Evolutionary conservation across 495 filamentous ascomycete species (phyloP).

Genomic region (Hyaloscypha finlandica): DNA sequence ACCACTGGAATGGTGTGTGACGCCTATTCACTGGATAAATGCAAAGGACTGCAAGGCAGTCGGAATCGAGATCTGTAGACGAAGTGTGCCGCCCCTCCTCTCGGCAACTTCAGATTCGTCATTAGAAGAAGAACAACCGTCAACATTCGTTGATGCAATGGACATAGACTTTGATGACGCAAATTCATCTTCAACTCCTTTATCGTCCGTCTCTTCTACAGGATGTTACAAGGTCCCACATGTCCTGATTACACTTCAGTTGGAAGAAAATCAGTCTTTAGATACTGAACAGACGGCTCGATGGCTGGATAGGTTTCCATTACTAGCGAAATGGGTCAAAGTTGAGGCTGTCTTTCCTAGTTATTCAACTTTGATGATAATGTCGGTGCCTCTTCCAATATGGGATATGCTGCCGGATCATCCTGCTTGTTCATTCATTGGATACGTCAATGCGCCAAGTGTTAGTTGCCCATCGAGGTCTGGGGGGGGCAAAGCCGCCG

Average conservation of each 20-base stretch:
- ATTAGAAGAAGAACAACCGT: no score
- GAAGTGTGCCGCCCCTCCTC: no score
- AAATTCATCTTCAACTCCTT: no score
- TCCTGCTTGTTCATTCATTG: slow-evolving; percentile 52
- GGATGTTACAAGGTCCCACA: slow-evolving; percentile 30
- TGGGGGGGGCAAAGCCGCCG: no score
- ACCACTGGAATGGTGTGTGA: slow-evolving; percentile 50
- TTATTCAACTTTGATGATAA: slow-evolving; percentile 51
- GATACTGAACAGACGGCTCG: slow-evolving; percentile 48
- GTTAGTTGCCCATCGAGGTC: no score
- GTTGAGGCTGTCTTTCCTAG: slow-evolving; percentile 55
- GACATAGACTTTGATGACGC: background rate
- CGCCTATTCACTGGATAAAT: slow-evolving; percentile 56
- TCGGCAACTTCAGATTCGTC: no score
- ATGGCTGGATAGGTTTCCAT: slow-evolving; percentile 51
- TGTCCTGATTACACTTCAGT: slow-evolving; percentile 49
- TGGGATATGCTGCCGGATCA: slow-evolving; percentile 55
- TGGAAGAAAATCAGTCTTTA: slow-evolving; percentile 51
- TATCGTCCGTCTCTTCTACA: background rate
- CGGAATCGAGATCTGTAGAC: no score
- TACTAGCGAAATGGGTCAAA: slow-evolving; percentile 50
- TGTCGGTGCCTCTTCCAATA: slow-evolving; percentile 52
- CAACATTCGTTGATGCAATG: background rate
- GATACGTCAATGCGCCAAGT: slow-evolving; percentile 35
- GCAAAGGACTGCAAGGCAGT: slow-evolving; percentile 49